Conservation (phyloP, 148 eudicot genomes). For the Spergularia bocconei region DNA sequence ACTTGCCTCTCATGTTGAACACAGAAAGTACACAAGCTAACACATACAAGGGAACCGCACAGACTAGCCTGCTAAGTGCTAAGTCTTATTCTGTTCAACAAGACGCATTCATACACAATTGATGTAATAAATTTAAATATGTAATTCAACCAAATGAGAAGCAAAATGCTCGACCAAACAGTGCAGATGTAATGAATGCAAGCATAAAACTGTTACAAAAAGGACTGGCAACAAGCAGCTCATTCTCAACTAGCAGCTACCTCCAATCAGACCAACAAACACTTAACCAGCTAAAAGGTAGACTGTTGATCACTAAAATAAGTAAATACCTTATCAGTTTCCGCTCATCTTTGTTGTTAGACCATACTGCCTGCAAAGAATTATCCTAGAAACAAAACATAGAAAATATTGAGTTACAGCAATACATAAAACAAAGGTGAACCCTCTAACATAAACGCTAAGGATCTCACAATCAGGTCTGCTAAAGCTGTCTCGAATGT, state of each 20-base stretch:
- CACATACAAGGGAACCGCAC: too few species aligned
- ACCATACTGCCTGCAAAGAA: constrained; percentile 85
- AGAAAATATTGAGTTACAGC: neutral
- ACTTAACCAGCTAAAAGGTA: neutral
- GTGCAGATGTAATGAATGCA: too few species aligned
- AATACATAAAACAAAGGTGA: neutral
- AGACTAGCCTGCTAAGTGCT: too few species aligned
- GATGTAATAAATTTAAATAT: neutral
- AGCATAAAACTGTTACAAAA: too few species aligned
- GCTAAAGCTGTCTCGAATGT: constrained; percentile 78
- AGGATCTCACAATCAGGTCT: constrained; percentile 62
- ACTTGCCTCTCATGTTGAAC: too few species aligned
- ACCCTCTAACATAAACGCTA: neutral
- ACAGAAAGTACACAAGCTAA: too few species aligned
- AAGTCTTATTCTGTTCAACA: too few species aligned
- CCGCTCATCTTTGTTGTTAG: constrained; percentile 34
- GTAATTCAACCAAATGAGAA: too few species aligned
- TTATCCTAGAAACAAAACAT: constrained; percentile 50
- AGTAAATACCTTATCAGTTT: constrained; percentile 47
- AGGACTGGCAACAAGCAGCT: too few species aligned
- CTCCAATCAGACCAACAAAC: neutral
- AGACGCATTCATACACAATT: neutral
- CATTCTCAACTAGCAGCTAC: too few species aligned
- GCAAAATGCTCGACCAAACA: too few species aligned
- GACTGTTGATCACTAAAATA: neutral